Base-by-base conservation (phyloP, 2,329 filamentous ascomycete genomes). In the Paracamarosporium sp. region DNA sequence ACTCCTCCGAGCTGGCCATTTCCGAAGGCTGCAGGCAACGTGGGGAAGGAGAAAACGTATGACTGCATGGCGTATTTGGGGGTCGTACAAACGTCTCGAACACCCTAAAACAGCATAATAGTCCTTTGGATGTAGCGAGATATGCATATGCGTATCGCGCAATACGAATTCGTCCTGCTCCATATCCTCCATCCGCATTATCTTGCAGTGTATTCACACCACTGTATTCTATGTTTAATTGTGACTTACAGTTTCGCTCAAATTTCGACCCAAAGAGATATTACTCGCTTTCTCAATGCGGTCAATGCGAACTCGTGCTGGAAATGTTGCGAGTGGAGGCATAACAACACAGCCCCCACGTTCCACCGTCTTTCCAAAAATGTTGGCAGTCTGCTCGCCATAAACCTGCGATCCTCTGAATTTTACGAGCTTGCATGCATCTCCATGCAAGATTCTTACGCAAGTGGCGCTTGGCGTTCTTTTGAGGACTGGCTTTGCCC, bases 331-430 rank as follows among this genome's bases (percentile, higher is more conserved):
- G 12, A 41, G 22, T 38, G 36, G 48, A 43, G 25, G 27, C 48
- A 51, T n/a, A n/a, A 33, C 17, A 15, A 27, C 27, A 51, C 36
- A 41, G 48, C 48, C 48, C 35, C 48, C 48, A 51, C 17, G 15
- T 24, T 43, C 9, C 5, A 11, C 35, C 4, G 1, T 31, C 22
- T 15, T 20, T n/a, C 27, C 25, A 41, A 13, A 17, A 22, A 24
- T 6, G 12, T 11, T 11, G n/a, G 25, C 17, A 8, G 43, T 50
- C 33, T 11, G n/a, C 20, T 22, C 17, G 35, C 17, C 33, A 36
- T 11, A 40, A 1, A 20, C 20, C 27, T 46, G 27, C 25, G 20
- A n/a, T 24, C 2, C 31, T 25, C 4, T 50, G 12, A 36, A 27
- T 13, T n/a, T 43, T n/a, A 51, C 48, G 27, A 33, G 28, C 24